Evolutionary conservation across 441 rosid species (phyloP), one percentile per base, ranked within the genome.

Genomic region (Gossypium laxum): DNA sequence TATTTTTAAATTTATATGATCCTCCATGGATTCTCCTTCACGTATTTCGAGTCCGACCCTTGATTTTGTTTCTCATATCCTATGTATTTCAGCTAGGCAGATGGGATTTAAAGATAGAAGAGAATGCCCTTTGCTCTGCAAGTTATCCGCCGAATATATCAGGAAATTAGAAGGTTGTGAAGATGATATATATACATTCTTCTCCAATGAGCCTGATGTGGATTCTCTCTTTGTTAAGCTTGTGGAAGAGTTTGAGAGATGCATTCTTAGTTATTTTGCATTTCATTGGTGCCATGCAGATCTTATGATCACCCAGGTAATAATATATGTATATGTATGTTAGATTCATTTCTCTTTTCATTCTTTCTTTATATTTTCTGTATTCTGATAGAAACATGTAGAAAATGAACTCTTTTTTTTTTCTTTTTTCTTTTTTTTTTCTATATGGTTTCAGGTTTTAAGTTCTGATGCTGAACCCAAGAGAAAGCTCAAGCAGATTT

Each of bases 241-340:
- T 17, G 83, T 95, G 0, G 99, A 95, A 75, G 98, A 95, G 88
- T 83, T 95, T 14, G 97, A 95, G 85, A 83, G 98, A 75, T 95
- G 98, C 75, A 92, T 87, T 71, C 96, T 95, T 67, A 92, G 99
- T 70, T 95, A 95, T 77, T 94, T 92, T 70, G 99, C 91, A 10
- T 94, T 88, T 75, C 99, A 94, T 58, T 94, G 99, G 99, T 84
- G 81, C 74, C 93, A 91, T 71, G 92, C 96, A 2, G 98, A 94
- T 79, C 85, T 91, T 59, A 77, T 87, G 86, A 87, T 94, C 74
- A 85, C 82, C 71, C 97, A 94, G 95, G 99, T 90, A 57, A 57
- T 38, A 24, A 60, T 38, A 3, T 24, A 26, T 11, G 6, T 57
- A 57, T 12, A 57, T 24, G 34, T 57, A 24, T 38, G 24, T 45